A percentile compares a stretch with the other conserved stretches of the same genome.
phyloP scores from a whole-genome alignment of 148 eudicot species.

The Spergularia marina region DNA sequence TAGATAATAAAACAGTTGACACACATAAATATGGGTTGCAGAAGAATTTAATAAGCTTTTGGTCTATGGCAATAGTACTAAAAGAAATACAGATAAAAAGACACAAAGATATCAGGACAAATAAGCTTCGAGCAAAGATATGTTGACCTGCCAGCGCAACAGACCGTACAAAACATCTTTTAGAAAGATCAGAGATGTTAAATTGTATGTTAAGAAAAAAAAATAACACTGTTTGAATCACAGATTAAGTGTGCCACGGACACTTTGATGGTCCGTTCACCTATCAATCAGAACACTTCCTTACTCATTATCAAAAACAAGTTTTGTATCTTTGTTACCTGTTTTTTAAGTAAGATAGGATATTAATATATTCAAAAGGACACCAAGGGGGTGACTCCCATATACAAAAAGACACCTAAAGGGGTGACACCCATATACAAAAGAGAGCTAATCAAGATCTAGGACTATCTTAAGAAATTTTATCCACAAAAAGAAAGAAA shows the following conservation, averaged over 20 bases:
- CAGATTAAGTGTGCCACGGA: not conserved
- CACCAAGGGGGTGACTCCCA: too few relatives aligned
- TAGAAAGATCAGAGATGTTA: not conserved
- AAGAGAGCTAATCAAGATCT: too few relatives aligned
- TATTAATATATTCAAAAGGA: too few relatives aligned
- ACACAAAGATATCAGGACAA: not conserved
- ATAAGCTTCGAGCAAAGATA: not conserved
- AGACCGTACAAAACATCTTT: not conserved
- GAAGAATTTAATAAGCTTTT: slow-evolving; percentile 1
- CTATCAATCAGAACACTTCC: too few relatives aligned
- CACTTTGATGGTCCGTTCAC: too few relatives aligned
- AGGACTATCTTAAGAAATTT: too few relatives aligned
- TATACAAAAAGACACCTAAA: too few relatives aligned
- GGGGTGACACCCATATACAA: too few relatives aligned
- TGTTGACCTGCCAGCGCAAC: not conserved
- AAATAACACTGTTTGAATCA: not conserved
- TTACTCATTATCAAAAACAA: too few relatives aligned
- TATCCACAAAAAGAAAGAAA: too few relatives aligned
- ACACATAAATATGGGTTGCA: not conserved
- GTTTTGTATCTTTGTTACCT: not conserved
- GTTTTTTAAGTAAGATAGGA: too few relatives aligned
- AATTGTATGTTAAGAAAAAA: not conserved
- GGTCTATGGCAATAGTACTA: not conserved
- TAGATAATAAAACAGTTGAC: not conserved
- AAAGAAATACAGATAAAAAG: slow-evolving; percentile 3